phyloP scores from a whole-genome alignment of 768 basidiomycete species.

The Cyathus striatus region DNA sequence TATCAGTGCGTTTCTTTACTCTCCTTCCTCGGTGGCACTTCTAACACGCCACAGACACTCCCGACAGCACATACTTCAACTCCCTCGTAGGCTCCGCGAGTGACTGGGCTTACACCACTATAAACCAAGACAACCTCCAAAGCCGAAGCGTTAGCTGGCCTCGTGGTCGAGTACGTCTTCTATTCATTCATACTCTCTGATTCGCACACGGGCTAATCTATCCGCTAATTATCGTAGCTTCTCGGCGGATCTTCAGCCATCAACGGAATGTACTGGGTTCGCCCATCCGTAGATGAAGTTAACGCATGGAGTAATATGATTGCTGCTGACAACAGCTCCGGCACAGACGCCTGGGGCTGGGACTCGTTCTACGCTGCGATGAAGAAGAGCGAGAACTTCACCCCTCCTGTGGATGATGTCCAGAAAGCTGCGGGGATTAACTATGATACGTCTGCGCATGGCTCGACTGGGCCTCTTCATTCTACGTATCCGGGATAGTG shows the following conservation, averaged over 20 bases:
- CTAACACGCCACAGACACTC: conserved; percentile 31
- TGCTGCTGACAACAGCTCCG: conserved; percentile 31
- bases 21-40: conserved; percentile 1
- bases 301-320: conserved; percentile 43
- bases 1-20: conserved; percentile 23
- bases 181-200: too few species aligned
- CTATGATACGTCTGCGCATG: conserved; percentile 41
- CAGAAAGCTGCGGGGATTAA: conserved; percentile 36
- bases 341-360: conserved; percentile 42
- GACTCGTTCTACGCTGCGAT: conserved; percentile 37
- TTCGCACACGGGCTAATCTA: neutral
- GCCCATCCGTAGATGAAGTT: conserved; percentile 45
- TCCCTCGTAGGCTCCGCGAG: conserved; percentile 41
- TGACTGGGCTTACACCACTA: conserved; percentile 53
- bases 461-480: conserved; percentile 42
- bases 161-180: conserved; percentile 48
- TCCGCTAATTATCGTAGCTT: conserved; percentile 24
- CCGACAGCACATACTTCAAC: conserved; percentile 46
- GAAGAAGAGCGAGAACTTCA: conserved; percentile 53
- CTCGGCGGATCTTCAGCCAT: conserved; percentile 67
- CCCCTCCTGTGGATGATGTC: conserved; percentile 38
- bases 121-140: conserved; percentile 37
- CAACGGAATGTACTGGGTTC: conserved; percentile 65
- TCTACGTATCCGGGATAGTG: conserved; percentile 47
- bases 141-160: conserved; percentile 49